phyloP scores from a whole-genome alignment of 1,284 basidiomycete genomes.

The Erythrobasidium hasegawianum region DNA sequence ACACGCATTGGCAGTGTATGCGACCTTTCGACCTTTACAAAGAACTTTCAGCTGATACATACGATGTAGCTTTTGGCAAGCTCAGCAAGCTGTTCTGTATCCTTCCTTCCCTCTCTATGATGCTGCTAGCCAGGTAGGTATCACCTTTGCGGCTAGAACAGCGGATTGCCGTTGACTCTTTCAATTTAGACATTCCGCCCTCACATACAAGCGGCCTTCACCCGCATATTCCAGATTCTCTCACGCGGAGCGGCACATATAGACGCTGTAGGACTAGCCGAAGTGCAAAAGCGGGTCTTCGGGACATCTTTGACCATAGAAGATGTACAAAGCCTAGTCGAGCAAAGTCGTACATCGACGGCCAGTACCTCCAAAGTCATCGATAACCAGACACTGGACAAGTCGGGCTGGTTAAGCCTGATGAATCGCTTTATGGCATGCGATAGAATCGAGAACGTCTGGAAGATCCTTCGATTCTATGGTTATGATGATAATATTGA shows the following conservation, averaged over 20 bases:
- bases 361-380: neutral
- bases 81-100: slow-evolving; percentile 18
- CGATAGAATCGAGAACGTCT: slow-evolving; percentile 14
- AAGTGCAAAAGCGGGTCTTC: slow-evolving; percentile 22
- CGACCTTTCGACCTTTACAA: neutral
- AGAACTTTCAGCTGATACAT: neutral
- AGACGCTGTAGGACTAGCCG: neutral
- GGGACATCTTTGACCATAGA: neutral
- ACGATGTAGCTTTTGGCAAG: slow-evolving; percentile 19
- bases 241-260: neutral
- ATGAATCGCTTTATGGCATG: slow-evolving; percentile 9
- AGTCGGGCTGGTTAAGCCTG: neutral
- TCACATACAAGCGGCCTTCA: slow-evolving; percentile 1
- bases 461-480: slow-evolving; percentile 20
- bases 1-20: neutral
- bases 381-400: neutral
- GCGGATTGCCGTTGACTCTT: no score
- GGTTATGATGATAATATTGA: slow-evolving; percentile 8
- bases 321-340: neutral
- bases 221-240: slow-evolving; percentile 13
- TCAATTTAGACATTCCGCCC: neutral
- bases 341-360: neutral
- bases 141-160: no score
- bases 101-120: slow-evolving; percentile 18
- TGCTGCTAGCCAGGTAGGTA: no score